A percentile compares a stretch with the other conserved stretches of the same genome.
Conservation (phyloP, 2,329 filamentous ascomycete genomes). For the Simplicillium sp. region DNA sequence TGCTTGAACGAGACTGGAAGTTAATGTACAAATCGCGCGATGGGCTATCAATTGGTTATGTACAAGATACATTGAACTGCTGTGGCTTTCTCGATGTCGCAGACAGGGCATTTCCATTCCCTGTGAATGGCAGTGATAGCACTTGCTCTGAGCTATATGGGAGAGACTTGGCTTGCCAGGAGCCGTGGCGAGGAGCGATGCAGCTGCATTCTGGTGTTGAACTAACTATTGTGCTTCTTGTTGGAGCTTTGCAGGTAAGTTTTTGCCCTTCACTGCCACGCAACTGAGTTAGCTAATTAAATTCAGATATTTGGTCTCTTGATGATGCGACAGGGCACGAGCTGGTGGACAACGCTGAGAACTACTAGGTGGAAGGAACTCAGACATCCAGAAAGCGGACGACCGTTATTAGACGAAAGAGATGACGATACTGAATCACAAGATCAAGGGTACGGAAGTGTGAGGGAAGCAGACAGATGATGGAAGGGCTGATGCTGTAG, state of each 20-base stretch:
- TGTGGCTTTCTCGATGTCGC: slow-evolving; percentile 50
- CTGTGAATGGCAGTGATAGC: slow-evolving; percentile 14
- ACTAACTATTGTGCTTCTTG: slow-evolving; percentile 41
- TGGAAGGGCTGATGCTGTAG: neutral
- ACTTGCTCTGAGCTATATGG: slow-evolving; percentile 37
- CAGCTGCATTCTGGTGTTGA: slow-evolving; percentile 43
- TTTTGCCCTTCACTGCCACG: neutral
- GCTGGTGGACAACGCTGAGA: slow-evolving; percentile 20
- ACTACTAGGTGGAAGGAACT: slow-evolving; percentile 7
- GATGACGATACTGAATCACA: too few species aligned
- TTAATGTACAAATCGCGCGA: slow-evolving; percentile 42
- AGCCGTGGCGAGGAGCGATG: slow-evolving; percentile 46
- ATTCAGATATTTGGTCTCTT: slow-evolving; percentile 20
- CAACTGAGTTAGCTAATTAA: neutral
- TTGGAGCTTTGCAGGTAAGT: slow-evolving; percentile 47
- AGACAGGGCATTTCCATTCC: slow-evolving; percentile 58
- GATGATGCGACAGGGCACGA: slow-evolving; percentile 16
- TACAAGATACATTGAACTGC: slow-evolving; percentile 59
- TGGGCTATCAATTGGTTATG: slow-evolving; percentile 36
- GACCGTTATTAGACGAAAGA: slow-evolving; percentile 6
- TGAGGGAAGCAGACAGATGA: too few species aligned
- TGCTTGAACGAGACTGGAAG: slow-evolving; percentile 47
- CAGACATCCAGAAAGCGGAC: slow-evolving; percentile 10
- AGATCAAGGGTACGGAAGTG: too few species aligned
- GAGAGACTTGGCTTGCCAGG: slow-evolving; percentile 37